Base-by-base conservation (phyloP, 2,329 filamentous ascomycete genomes). In the Ophiostoma sp. region DNA sequence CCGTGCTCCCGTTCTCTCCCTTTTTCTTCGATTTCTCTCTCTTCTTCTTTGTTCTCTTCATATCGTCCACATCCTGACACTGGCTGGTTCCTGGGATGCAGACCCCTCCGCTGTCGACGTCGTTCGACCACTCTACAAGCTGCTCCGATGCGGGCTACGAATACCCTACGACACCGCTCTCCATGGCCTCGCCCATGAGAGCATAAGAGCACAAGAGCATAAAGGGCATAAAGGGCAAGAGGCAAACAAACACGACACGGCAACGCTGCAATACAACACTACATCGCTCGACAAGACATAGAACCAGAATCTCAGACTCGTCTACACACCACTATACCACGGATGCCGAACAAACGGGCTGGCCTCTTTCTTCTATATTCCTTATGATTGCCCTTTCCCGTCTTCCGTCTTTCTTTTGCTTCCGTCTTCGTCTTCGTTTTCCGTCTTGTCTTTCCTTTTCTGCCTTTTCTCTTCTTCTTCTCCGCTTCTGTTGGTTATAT, bases 91-190 rank as follows among this genome's bases (percentile, higher is more conserved):
- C 38, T 18, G 60, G 58, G 60, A 63, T 63, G 60, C 40, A 93
- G 90, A 92, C 90, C 78, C 90, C 90, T 79, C 88, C 90, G 75
- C 85, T 92, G 74, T 90, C 88, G 74, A 88, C 90, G 76, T 89
- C 87, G 41, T 90, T 87, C 77, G 88, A 90, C 74, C 85, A 87
- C 76, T 91, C 88, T 66, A 80, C 84, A 70, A 83, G 81, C 74
- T 86, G 85, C 77, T 88, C 85, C 44, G 86, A 88, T 68, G 75
- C 75, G 73, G 80, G 83, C 70, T 87, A 85, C 75, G 84, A 87
- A 72, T 88, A 88, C 78, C 89, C 89, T 49, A 85, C 85, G 60
- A 92, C 89, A 67, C 89, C 89, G 70, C 80, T 89, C 72, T 91
- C 88, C n/a, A 88, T 91, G 85, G 88, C 88, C 64, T 90, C 89